These are phyloP conservation scores for Suhomyces maxii DNA, from an alignment of 1,139 yeast genomes.

Conservation along the genomic window DNA sequence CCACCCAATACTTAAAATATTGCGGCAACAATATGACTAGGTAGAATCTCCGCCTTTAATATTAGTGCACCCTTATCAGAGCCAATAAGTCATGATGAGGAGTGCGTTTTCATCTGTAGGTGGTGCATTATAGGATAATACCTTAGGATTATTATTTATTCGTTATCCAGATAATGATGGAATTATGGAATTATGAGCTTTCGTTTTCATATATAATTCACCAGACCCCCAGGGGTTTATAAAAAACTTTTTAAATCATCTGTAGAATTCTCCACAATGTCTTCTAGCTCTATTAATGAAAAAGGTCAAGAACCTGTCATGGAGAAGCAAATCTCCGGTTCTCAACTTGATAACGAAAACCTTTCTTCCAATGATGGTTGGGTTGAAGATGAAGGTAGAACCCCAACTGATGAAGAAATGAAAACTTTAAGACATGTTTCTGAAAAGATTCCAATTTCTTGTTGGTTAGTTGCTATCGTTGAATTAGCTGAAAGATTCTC, in stretches of 20 bases:
- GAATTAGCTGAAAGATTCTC: slow-evolving; percentile 84
- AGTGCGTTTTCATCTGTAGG: background rate
- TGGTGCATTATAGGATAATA: background rate
- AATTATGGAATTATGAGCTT: too few species aligned
- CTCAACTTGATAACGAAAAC: slow-evolving; percentile 1
- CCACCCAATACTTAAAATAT: background rate
- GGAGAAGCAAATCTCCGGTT: slow-evolving; percentile 6
- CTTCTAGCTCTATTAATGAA: slow-evolving; percentile 1
- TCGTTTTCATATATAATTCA: too few species aligned
- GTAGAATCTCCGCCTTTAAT: background rate
- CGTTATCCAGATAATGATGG: too few species aligned
- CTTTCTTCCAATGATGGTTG: slow-evolving; percentile 2
- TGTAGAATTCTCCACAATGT: background rate
- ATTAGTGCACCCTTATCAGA: background rate
- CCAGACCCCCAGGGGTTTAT: too few species aligned
- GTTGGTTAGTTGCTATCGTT: slow-evolving; percentile 75
- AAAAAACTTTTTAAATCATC: background rate
- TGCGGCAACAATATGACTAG: too few species aligned
- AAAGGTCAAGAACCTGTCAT: slow-evolving; percentile 3
- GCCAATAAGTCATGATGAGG: background rate
- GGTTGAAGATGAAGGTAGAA: slow-evolving; percentile 21
- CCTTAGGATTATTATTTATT: too few species aligned
- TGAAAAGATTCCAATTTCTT: slow-evolving; percentile 41
- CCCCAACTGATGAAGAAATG: slow-evolving; percentile 42
- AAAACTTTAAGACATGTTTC: slow-evolving; percentile 43